Base-by-base conservation (phyloP, 495 filamentous ascomycete genomes). In the Articulospora tetracladia region DNA sequence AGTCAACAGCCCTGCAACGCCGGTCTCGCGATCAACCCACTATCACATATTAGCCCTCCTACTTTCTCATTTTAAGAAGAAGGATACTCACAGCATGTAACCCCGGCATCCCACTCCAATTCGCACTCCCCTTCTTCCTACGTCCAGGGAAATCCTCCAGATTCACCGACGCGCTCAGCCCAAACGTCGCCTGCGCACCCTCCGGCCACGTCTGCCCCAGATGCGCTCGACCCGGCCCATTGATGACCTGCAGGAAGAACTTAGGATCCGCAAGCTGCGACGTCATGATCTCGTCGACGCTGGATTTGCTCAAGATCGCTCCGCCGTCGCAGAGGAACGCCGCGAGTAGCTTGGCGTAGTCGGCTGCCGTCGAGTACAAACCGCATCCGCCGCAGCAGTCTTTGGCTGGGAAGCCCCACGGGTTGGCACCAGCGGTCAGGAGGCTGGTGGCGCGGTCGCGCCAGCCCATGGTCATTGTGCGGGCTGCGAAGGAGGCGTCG, bases 281-380 rank as follows among this genome's bases (percentile, higher is more conserved):
- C 60, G 82, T 82, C 73, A 84, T 77, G 20, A 67, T 61, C 58
- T 67, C 53, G 19, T 79, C 73, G 12, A 77, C 67, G 17, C 73
- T 77, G 23, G 60, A 60, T 15, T 65, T 54, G 49, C 72, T 71
- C 8, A 84, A 65, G 13, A 84, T 32, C 41, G 70, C 72, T 44
- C 70, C 76, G 66, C 82, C 78, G 58, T 75, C 73, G 1, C 56
- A 57, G 19, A 81, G 64, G 2, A 84, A 3, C 3, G 71, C 71
- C 2, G 68, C 66, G 25, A 82, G 68, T 12, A 85, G 57, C 62
- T 77, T 79, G 19, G 73, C 50, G 55, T 74, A 84, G 41, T 76
- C 73, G 3, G 34, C 27, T 13, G 72, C 70, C 0, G 68, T 56
- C 26, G 69, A 64, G 52, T 72, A 79, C 15, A 70, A 23, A 1